Base-by-base conservation (phyloP, 73 alveolate genomes). In the Paramecium tetraurelia region DNA sequence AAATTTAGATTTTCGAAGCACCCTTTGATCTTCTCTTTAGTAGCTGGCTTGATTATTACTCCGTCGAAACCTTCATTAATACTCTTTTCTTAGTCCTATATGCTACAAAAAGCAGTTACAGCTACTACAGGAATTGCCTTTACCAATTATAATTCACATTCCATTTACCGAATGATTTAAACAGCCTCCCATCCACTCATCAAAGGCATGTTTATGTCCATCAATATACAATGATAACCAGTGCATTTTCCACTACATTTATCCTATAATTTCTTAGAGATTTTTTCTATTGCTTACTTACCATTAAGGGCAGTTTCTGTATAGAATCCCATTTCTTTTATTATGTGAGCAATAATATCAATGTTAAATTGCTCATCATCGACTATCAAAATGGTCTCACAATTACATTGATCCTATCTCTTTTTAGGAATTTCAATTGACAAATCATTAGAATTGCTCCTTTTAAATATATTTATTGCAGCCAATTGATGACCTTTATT, bases 171-270 rank as follows among this genome's bases (percentile, higher is more conserved):
- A 38, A 75, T 75, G 38, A 35, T 35, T 75, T 75, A 75, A 75
- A 75, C 87, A 38, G 87, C 87, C 21, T 75, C 87, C 87, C 87
- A 75, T 7, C 87, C 87, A 38, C 87, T 41, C 87, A 75, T 75
- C 12, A 75, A 21, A 1, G 87, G 87, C 87, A 75, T 75, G 18
- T 75, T 35, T 35, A 75, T 12, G 14, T 75, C 87, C 87, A 75
- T 75, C n/a, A 75, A 75, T 35, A 75, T 75, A 38, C 68, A 35
- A 38, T 35, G 38, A 38, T 75, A 75, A 0, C 58, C 59, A 11
- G 58, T 41, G 38, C 87, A 75, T 41, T 75, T 36, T 16, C 57
- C 86, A 72, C 86, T 72, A 40, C 86, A 72, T 72, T 40, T 72
- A 72, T 38, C 46, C 12, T 20, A 72, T 18, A 72, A 72, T 7